phyloP scores from a whole-genome alignment of 2,329 filamentous ascomycete species.

The Talaromyces sp. region DNA sequence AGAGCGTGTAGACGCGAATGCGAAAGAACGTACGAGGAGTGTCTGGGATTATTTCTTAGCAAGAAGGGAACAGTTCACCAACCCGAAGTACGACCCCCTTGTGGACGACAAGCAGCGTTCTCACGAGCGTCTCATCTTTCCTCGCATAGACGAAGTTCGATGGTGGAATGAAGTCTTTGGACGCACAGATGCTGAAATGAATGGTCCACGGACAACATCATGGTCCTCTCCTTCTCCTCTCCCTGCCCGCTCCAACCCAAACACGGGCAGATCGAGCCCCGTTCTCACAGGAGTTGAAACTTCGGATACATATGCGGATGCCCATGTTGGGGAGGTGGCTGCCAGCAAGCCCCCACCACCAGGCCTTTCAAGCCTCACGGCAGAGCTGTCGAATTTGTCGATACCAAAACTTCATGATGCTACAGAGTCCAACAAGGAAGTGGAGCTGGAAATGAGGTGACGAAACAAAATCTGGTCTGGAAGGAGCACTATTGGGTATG shows the following conservation, averaged over 20 bases:
- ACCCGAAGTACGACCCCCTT: slow-evolving; percentile 68
- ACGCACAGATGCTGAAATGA: slow-evolving; percentile 88
- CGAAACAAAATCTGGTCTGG: background rate
- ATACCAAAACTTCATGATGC: slow-evolving; percentile 30
- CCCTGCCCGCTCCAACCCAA: slow-evolving; percentile 33
- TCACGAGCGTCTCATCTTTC: slow-evolving; percentile 78
- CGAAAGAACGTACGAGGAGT: slow-evolving; percentile 68
- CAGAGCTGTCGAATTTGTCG: slow-evolving; percentile 41
- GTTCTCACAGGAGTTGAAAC: slow-evolving; percentile 58
- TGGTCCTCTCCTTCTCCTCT: slow-evolving; percentile 35
- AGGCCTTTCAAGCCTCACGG: slow-evolving; percentile 38
- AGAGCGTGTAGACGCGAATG: slow-evolving; percentile 66
- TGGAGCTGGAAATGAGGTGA: slow-evolving; percentile 50
- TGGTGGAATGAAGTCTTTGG: slow-evolving; percentile 94
- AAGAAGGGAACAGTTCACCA: slow-evolving; percentile 73
- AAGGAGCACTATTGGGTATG: background rate
- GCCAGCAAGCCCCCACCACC: slow-evolving; percentile 25
- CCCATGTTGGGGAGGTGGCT: slow-evolving; percentile 11
- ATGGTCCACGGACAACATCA: slow-evolving; percentile 51
- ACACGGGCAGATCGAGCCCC: slow-evolving; percentile 38
- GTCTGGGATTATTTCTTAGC: slow-evolving; percentile 96
- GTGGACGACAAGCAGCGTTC: slow-evolving; percentile 75
- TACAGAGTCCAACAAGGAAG: slow-evolving; percentile 23
- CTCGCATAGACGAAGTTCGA: slow-evolving; percentile 67
- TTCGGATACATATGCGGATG: slow-evolving; percentile 32